Evolutionary conservation across 495 filamentous ascomycete genomes (phyloP).

Genomic region (Wilcoxina mikolae): DNA sequence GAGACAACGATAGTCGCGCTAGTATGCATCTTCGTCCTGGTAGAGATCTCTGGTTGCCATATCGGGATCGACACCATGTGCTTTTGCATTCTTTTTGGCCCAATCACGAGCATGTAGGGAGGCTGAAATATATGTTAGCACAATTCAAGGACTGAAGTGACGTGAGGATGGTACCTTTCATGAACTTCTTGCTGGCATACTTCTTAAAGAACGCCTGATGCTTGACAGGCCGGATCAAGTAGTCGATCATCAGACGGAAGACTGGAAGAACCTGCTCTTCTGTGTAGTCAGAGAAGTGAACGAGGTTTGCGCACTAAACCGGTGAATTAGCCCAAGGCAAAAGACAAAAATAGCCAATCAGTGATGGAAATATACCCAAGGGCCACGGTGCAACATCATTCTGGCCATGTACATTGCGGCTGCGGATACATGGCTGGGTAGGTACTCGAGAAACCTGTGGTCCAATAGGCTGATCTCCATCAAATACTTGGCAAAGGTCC

Average conservation of each 20-base stretch:
- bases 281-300: constrained; percentile 83
- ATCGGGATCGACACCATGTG: constrained; percentile 21
- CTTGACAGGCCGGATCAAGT: constrained; percentile 68
- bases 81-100: constrained; percentile 59
- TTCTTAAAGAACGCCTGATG: constrained; percentile 99
- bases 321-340: constrained; percentile 13
- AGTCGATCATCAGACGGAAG: constrained; percentile 87
- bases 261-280: constrained; percentile 88
- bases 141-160: constrained; percentile 14
- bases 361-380: constrained; percentile 53
- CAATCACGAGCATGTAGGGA: constrained; percentile 83
- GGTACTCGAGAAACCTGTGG: constrained; percentile 74
- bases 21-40: not conserved
- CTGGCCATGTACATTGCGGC: constrained; percentile 90
- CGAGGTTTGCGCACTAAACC: constrained; percentile 63
- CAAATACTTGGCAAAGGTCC: constrained; percentile 94
- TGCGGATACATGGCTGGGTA: constrained; percentile 78
- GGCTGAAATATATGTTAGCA: constrained; percentile 39
- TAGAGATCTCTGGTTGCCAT: not conserved
- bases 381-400: constrained; percentile 70
- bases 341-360: not conserved
- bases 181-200: constrained; percentile 95
- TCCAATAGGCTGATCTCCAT: constrained; percentile 94
- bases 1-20: not conserved
- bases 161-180: constrained; percentile 52